Conservation (phyloP, 345 rosid genomes). For the Eutrema japonicum region DNA sequence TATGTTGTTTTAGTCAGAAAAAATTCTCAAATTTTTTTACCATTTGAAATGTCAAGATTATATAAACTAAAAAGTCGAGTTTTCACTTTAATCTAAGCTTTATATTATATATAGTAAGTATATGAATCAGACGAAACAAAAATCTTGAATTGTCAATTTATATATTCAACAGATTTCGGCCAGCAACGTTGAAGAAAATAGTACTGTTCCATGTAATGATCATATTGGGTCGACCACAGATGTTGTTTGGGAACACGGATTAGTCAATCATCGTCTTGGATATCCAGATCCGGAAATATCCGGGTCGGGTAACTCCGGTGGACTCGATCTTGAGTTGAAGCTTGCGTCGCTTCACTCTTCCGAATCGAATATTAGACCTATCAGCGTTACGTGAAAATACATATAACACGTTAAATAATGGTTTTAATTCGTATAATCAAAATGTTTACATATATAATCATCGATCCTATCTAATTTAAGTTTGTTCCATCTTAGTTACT, state of each 20-base stretch:
- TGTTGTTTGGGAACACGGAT: slow-evolving; percentile 33
- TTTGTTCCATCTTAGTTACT: slow-evolving; percentile 16
- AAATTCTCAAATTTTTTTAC: not conserved
- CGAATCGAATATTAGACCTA: slow-evolving; percentile 33
- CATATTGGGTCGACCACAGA: slow-evolving; percentile 26
- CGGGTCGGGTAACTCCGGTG: slow-evolving; percentile 32
- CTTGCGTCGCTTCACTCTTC: slow-evolving; percentile 41
- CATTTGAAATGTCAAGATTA: not conserved
- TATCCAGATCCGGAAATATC: slow-evolving; percentile 16
- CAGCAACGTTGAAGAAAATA: slow-evolving; percentile 36
- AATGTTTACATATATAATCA: slow-evolving; percentile 4
- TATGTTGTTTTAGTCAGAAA: not conserved
- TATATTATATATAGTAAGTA: not conserved
- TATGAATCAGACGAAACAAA: slow-evolving; percentile 1
- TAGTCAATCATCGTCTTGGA: slow-evolving; percentile 2
- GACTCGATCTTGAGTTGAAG: slow-evolving; percentile 45
- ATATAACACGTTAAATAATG: slow-evolving; percentile 22
- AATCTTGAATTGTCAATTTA: slow-evolving; percentile 18
- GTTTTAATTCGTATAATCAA: not conserved
- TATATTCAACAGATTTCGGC: slow-evolving; percentile 38
- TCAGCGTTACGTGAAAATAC: slow-evolving; percentile 36
- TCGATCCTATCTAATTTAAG: slow-evolving; percentile 12
- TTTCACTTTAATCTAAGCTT: not conserved
- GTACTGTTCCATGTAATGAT: slow-evolving; percentile 21
- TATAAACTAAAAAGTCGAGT: not conserved